Conservation (phyloP, 2,329 filamentous ascomycete species). For the Curvularia hawaiiensis region DNA sequence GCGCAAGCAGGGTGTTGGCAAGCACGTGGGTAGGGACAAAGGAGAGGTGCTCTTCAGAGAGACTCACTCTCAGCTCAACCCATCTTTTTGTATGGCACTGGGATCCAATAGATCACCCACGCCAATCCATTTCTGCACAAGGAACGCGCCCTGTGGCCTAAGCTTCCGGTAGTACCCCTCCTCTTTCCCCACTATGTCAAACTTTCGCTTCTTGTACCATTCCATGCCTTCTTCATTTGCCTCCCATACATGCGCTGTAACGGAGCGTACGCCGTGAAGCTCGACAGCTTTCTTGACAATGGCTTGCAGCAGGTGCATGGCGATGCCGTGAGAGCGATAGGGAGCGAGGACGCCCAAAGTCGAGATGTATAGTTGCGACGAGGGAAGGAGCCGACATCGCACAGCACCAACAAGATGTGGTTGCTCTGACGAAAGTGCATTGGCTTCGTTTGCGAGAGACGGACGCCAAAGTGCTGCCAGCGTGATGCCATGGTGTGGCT, state of each 20-base stretch:
- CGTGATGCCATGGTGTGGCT: slow-evolving; percentile 60
- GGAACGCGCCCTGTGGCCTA: slow-evolving; percentile 60
- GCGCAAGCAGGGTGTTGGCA: background rate
- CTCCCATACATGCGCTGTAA: slow-evolving; percentile 69
- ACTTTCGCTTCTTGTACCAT: slow-evolving; percentile 66
- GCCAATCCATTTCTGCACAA: slow-evolving; percentile 54
- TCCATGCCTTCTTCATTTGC: slow-evolving; percentile 63
- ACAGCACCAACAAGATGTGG: slow-evolving; percentile 54
- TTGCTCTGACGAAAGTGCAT: slow-evolving; percentile 19
- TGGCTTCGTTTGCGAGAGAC: slow-evolving; percentile 3
- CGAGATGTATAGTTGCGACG: slow-evolving; percentile 62
- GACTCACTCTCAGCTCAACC: slow-evolving; percentile 6
- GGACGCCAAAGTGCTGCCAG: slow-evolving; percentile 64
- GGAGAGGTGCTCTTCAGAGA: background rate
- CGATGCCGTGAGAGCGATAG: slow-evolving; percentile 63
- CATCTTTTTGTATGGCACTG: slow-evolving; percentile 3
- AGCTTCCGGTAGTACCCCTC: slow-evolving; percentile 65
- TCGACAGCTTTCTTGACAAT: slow-evolving; percentile 55
- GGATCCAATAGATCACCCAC: slow-evolving; percentile 40
- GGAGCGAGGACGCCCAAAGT: slow-evolving; percentile 65
- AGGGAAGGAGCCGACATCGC: slow-evolving; percentile 52
- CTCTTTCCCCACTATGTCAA: slow-evolving; percentile 57
- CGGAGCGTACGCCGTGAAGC: slow-evolving; percentile 56
- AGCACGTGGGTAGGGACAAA: background rate
- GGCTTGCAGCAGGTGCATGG: slow-evolving; percentile 57